These are phyloP conservation scores for Fusarium aywerte DNA, from an alignment of 2,329 filamentous ascomycete genomes.

Conservation along the genomic window DNA sequence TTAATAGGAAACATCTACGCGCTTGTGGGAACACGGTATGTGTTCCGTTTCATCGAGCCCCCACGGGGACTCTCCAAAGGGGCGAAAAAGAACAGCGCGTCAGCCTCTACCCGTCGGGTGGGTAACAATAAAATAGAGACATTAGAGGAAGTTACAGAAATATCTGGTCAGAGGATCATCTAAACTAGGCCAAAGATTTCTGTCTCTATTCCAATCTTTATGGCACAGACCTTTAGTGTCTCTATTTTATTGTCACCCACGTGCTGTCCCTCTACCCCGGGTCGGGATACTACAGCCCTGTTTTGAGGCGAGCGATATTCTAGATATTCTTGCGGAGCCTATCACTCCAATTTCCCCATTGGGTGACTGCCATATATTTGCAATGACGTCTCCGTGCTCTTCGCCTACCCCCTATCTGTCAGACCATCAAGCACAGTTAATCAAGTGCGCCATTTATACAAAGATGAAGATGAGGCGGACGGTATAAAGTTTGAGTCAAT, in stretches of 20 bases:
- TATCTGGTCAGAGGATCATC: too few species aligned
- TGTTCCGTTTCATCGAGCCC: constrained; percentile 15
- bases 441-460: constrained; percentile 14
- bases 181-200: too few species aligned
- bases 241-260: too few species aligned
- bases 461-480: background rate
- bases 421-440: constrained; percentile 8
- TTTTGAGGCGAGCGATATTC: constrained; percentile 13
- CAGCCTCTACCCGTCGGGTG: too few species aligned
- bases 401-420: constrained; percentile 6
- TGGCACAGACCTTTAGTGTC: too few species aligned
- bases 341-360: constrained; percentile 1
- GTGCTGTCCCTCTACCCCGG: background rate
- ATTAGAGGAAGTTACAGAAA: too few species aligned
- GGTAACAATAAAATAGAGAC: too few species aligned
- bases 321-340: background rate
- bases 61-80: constrained; percentile 22
- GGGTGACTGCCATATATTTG: background rate
- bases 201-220: too few species aligned
- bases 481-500: constrained; percentile 10
- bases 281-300: constrained; percentile 15
- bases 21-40: background rate
- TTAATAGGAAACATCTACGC: background rate
- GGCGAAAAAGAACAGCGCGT: constrained; percentile 3
- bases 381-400: constrained; percentile 20